Conservation (phyloP, 805 yeast species). For the Scheffersomyces stipitis region DNA sequence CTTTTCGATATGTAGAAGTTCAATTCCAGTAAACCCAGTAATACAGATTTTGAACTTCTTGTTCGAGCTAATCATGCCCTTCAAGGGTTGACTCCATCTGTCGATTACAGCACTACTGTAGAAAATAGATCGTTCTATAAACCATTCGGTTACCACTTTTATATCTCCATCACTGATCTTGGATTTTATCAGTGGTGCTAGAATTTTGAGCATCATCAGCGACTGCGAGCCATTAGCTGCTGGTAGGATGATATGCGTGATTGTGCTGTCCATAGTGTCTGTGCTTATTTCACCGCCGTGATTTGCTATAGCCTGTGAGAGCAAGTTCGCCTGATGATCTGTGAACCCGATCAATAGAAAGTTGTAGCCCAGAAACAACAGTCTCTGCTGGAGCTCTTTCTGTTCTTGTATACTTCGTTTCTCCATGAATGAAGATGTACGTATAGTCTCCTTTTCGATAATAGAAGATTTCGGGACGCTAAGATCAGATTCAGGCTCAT, state of each 20-base stretch:
- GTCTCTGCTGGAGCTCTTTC: constrained; percentile 6
- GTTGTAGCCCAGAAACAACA: constrained; percentile 40
- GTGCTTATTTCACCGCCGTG: constrained; percentile 42
- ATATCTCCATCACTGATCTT: constrained; percentile 19
- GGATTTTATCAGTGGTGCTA: constrained; percentile 22
- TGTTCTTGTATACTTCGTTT: neutral
- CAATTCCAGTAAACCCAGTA: constrained; percentile 79
- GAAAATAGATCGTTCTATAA: constrained; percentile 69
- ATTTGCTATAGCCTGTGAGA: constrained; percentile 43
- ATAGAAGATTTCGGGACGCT: neutral
- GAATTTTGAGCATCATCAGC: constrained; percentile 21
- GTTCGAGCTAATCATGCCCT: constrained; percentile 25
- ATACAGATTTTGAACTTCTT: constrained; percentile 44
- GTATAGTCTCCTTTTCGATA: constrained; percentile 7
- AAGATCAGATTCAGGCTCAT: constrained; percentile 5
- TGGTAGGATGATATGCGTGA: constrained; percentile 35
- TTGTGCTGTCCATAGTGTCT: constrained; percentile 17
- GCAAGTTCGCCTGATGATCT: constrained; percentile 32
- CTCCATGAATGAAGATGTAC: constrained; percentile 2
- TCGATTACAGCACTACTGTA: constrained; percentile 49
- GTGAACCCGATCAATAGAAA: constrained; percentile 48
- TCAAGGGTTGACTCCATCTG: constrained; percentile 63
- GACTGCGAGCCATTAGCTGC: constrained; percentile 30
- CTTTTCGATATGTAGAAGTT: constrained; percentile 66
- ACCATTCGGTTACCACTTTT: constrained; percentile 71